Evolutionary conservation across 2,329 filamentous ascomycete species (phyloP).

Genomic region (Alternaria triticina): DNA sequence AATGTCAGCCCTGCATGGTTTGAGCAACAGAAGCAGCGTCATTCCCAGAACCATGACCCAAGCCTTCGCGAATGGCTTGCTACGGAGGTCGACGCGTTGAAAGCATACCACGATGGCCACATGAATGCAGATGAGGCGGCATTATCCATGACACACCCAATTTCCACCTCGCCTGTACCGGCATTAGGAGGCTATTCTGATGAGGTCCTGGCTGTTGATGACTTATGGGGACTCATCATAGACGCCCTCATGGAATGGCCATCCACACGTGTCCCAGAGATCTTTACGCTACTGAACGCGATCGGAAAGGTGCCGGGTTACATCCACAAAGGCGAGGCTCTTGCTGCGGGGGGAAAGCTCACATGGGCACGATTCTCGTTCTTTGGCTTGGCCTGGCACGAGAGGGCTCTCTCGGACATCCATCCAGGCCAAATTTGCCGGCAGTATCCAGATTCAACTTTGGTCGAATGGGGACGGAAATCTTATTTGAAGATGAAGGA

Average conservation of each 20-base stretch:
- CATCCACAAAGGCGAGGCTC: background rate
- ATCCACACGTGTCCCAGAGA: background rate
- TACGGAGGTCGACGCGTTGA: background rate
- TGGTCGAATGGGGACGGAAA: background rate
- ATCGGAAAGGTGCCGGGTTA: background rate
- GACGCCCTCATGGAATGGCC: background rate
- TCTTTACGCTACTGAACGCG: background rate
- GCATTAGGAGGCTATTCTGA: background rate
- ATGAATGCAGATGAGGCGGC: background rate
- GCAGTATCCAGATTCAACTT: background rate
- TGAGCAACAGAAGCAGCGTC: background rate
- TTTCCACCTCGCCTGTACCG: background rate
- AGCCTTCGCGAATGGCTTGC: background rate
- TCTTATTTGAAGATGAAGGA: background rate
- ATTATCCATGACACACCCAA: background rate
- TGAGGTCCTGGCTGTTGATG: background rate
- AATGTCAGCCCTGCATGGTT: background rate
- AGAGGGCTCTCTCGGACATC: background rate
- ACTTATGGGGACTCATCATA: background rate
- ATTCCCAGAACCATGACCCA: background rate
- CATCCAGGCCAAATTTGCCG: background rate
- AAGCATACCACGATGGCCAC: background rate
- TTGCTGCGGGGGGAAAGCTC: background rate
- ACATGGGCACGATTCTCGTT: background rate
- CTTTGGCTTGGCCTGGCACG: background rate